Base-by-base conservation (phyloP, 371 early-diverging fungal species). In the Polyrhizophydium stewartii region DNA sequence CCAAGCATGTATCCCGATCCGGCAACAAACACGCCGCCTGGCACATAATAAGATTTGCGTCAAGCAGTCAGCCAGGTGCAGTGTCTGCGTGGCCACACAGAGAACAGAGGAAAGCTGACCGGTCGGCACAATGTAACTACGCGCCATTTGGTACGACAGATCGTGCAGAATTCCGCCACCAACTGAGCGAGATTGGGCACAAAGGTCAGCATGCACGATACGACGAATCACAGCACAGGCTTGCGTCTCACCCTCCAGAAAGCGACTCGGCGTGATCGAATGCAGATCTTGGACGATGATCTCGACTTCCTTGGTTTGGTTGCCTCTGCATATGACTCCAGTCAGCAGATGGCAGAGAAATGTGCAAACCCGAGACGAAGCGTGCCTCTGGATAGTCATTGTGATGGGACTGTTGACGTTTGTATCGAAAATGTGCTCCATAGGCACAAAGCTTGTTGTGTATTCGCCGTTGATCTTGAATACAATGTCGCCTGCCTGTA, bases 401-500 rank as follows among this genome's bases (percentile, higher is more conserved):
- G 49, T 45, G 3, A 92, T 52, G 0, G 55, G 59, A n/a, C 69
- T 24, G 19, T 81, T 86, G 7, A 94, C 87, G 24, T 67, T 58
- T 7, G 71, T 70, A 67, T 95, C 94, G 12, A 90, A 55, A 12
- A 83, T 58, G 6, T 77, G 84, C 59, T 92, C 93, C n/a, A 93
- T 76, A 0, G 83, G 79, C 0, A 88, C 89, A 77, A 94, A 95
- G 46, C 84, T 85, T 13, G 86, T 86, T 32, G 92, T 72, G 19
- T 84, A 72, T 56, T 82, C 65, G 10, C 86, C 91, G 61, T 94
- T 88, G 43, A 93, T 78, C 1, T 86, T 75, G 10, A 94, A 62
- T 30, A 94, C 63, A 22, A 96, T 86, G 72, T 96, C 96, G 12
- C 96, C 95, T 43, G 87, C 84, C 56, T 90, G 85, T 55, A 35